Evolutionary conservation across 2,329 filamentous ascomycete species (phyloP).

Genomic region (Aspergillus intermedius): DNA sequence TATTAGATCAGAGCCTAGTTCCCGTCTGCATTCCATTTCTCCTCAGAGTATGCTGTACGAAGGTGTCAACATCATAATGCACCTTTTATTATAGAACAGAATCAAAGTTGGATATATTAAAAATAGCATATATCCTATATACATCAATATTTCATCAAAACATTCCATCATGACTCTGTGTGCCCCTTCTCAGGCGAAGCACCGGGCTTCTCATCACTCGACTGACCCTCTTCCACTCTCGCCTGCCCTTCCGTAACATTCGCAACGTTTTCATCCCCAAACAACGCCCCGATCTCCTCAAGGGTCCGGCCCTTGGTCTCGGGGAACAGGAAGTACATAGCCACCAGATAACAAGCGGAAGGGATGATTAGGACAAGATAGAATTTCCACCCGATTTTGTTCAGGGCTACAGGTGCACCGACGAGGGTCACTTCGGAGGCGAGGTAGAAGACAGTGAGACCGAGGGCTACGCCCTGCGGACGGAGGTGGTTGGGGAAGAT

Average conservation of each 20-base stretch:
- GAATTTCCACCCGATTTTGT: constrained; percentile 30
- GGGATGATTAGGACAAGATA: constrained; percentile 34
- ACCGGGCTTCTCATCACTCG: neutral
- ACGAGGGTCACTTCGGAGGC: constrained; percentile 31
- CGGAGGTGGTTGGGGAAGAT: constrained; percentile 39
- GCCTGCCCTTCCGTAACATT: neutral
- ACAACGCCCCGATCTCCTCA: constrained; percentile 32
- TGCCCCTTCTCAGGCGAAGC: neutral
- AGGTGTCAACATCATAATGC: too few species aligned
- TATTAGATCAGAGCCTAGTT: too few species aligned
- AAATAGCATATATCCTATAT: neutral
- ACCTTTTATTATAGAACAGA: too few species aligned
- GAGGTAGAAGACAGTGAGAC: constrained; percentile 30
- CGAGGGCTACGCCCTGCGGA: constrained; percentile 32
- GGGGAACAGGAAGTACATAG: constrained; percentile 30
- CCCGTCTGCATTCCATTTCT: too few species aligned
- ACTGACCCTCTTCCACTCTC: neutral
- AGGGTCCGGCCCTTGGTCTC: constrained; percentile 31
- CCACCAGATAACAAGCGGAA: constrained; percentile 23
- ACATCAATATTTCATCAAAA: neutral
- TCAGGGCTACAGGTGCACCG: constrained; percentile 26
- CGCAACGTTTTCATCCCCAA: constrained; percentile 23
- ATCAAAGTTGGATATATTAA: too few species aligned
- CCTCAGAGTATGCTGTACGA: too few species aligned
- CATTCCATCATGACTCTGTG: neutral